Evolutionary conservation across 1,284 basidiomycete species (phyloP).

Genomic region (Ganoderma leucocontextum): DNA sequence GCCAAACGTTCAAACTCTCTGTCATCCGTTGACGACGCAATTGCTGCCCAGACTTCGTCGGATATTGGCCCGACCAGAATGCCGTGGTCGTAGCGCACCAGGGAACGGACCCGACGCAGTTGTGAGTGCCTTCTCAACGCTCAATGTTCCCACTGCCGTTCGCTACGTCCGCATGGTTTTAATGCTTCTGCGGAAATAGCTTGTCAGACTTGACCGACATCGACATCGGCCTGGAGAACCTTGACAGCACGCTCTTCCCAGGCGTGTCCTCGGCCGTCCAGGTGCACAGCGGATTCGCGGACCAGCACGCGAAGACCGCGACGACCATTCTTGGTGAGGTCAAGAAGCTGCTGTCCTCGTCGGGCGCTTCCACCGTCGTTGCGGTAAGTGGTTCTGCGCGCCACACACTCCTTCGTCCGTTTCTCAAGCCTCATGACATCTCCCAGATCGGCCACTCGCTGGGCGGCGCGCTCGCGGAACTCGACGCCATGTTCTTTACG

Average conservation of each 20-base stretch:
- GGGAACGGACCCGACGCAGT: conserved; percentile 59
- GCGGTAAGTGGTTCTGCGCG: conserved; percentile 37
- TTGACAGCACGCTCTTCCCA: conserved; percentile 57
- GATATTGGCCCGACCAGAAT: conserved; percentile 54
- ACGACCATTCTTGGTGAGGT: conserved; percentile 47
- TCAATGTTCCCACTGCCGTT: not conserved
- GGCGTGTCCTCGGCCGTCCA: conserved; percentile 48
- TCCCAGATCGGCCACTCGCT: conserved; percentile 48
- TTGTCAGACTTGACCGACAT: conserved; percentile 57
- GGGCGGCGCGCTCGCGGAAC: conserved; percentile 49
- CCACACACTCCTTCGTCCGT: not conserved
- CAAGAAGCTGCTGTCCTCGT: conserved; percentile 43
- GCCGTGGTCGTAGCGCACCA: conserved; percentile 59
- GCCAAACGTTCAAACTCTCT: not conserved
- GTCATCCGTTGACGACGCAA: not conserved
- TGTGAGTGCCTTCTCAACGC: conserved; percentile 38
- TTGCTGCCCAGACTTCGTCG: conserved; percentile 49
- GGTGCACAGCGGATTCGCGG: conserved; percentile 58
- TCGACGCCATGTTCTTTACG: conserved; percentile 48
- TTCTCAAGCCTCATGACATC: not conserved
- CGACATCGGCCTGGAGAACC: conserved; percentile 42
- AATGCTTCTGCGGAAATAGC: conserved; percentile 35
- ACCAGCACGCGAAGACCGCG: conserved; percentile 54
- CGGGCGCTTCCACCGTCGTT: conserved; percentile 46
- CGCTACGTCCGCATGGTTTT: not conserved